Conservation (phyloP, 345 rosid species). For the Rhodomyrtus tomentosa region DNA sequence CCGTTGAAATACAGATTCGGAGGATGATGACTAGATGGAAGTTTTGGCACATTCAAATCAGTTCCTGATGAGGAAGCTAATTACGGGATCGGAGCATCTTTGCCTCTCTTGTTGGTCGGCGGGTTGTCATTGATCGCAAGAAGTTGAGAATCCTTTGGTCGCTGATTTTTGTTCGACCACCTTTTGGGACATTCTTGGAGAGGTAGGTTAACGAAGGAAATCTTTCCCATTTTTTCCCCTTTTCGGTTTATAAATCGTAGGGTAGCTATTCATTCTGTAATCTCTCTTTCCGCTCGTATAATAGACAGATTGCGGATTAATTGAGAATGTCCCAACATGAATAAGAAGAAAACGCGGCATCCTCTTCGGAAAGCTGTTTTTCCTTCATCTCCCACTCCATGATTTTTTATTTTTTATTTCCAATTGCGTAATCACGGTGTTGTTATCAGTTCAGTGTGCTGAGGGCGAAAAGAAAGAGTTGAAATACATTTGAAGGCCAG, state of each 20-base stretch:
- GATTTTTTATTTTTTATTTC: not conserved
- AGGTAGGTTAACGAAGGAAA: not conserved
- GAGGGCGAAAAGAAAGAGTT: not conserved
- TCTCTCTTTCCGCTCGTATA: not conserved
- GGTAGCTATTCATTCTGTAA: conserved; percentile 20
- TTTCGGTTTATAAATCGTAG: conserved; percentile 25
- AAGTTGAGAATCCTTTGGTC: not conserved
- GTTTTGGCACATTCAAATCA: not conserved
- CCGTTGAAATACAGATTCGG: conserved; percentile 52
- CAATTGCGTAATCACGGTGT: not conserved
- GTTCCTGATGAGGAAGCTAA: conserved; percentile 1
- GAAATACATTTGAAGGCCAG: not conserved
- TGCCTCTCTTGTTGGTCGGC: not conserved
- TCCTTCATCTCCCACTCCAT: not conserved
- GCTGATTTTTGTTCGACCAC: not conserved
- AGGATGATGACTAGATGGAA: conserved; percentile 71
- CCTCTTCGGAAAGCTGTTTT: not conserved
- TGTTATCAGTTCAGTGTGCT: not conserved
- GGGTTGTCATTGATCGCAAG: not conserved
- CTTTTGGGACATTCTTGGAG: not conserved
- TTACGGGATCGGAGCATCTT: not conserved
- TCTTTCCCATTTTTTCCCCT: not conserved
- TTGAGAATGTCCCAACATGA: not conserved
- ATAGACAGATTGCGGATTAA: not conserved
- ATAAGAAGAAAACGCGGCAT: not conserved